Percentiles rank a stretch among this genome's conserved stretches.
phyloP scores from a whole-genome alignment of 352 stramenopile species.

The Globisporangium radiosum region DNA sequence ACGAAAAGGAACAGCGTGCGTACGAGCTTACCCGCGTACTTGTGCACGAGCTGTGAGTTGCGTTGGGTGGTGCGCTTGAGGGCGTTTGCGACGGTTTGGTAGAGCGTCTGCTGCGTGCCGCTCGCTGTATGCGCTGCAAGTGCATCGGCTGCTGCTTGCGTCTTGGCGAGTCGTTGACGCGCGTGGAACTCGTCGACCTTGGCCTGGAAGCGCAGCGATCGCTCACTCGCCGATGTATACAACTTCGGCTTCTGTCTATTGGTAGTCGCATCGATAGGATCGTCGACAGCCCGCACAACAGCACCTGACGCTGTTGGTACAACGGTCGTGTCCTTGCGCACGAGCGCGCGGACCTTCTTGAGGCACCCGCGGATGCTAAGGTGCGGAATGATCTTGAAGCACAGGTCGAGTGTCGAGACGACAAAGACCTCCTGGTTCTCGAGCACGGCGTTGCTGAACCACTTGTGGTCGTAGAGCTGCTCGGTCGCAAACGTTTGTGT shows the following conservation, averaged over 20 bases:
- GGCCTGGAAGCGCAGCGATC: constrained; percentile 8
- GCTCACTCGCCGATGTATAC: background rate
- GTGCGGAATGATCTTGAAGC: constrained; percentile 18
- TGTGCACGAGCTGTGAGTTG: constrained; percentile 8
- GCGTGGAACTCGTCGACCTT: constrained; percentile 5
- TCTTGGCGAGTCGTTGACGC: constrained; percentile 3
- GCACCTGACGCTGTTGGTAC: too few relatives aligned
- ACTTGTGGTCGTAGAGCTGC: constrained; percentile 12
- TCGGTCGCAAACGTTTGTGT: constrained; percentile 6
- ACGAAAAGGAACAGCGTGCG: constrained; percentile 14
- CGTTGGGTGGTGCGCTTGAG: background rate
- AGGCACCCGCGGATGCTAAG: constrained; percentile 15
- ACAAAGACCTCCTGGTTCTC: constrained; percentile 18
- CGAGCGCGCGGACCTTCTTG: constrained; percentile 11
- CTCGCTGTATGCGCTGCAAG: background rate
- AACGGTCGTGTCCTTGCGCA: constrained; percentile 9
- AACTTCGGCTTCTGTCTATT: too few relatives aligned
- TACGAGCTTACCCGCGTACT: constrained; percentile 22
- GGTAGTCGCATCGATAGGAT: too few relatives aligned
- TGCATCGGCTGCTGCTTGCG: background rate
- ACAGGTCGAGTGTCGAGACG: constrained; percentile 12
- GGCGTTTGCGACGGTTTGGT: background rate
- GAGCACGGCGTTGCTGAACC: constrained; percentile 12
- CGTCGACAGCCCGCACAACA: too few relatives aligned
- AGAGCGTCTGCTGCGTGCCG: background rate